Base-by-base conservation (phyloP, 2,329 filamentous ascomycete species). In the Daldinia eschscholtzii region DNA sequence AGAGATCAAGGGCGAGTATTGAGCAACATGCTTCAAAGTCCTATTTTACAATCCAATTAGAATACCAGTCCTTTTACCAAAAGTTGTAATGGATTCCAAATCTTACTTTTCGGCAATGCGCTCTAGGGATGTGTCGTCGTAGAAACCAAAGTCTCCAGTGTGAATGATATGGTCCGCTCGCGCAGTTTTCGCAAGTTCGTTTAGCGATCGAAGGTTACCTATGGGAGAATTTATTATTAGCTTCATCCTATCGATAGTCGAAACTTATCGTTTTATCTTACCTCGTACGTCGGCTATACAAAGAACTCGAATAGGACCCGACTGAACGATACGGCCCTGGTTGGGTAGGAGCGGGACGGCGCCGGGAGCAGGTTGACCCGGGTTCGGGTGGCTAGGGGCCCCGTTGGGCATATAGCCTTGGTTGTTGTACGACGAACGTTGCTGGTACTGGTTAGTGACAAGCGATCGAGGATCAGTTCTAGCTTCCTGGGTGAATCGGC, bases 131-230 rank as follows among this genome's bases (percentile, higher is more conserved):
- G 91, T 93, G 76, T 97, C 92, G 81, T 99, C 96, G 84, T 99
- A 99, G 84, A 99, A 99, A 71, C 96, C 96, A 80, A 99, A 99
- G 81, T 99, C 96, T 81, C 96, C 96, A 20, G 96, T 99, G 83
- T 99, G 96, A 78, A 99, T 94, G 81, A 99, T 97, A 84, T 98
- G 94, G 83, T 98, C 94, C 76, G 96, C 96, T 79, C 92, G 92
- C 70, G 96, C 95, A 79, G 96, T 92, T 82, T 93, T 97, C 72
- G 96, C 96, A 70, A 99, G 91, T 70, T 98, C 94, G 83, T 99
- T 99, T 77, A 99, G 86, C 73, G 96, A 98, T 83, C 92, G 90
- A 75, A 99, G 86, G 81, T 98, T 98, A 82, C 96, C 96, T 99
- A 75, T 61, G 46, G 57, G 62, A 52, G 23, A 46, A 62, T 23